Conservation (phyloP, 306 rosid genomes). For the Vigna angularis region DNA sequence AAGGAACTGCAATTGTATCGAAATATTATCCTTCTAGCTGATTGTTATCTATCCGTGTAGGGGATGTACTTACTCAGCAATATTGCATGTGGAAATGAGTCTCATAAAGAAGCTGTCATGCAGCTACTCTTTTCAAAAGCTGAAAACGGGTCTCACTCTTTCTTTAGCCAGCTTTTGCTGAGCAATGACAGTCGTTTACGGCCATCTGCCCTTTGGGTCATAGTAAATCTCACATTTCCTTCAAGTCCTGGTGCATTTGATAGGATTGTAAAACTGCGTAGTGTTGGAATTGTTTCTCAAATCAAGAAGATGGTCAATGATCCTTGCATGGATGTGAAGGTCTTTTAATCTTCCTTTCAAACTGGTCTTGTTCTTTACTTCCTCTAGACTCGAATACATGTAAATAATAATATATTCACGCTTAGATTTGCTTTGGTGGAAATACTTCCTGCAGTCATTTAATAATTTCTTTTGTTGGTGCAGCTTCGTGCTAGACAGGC, state of each 20-base stretch:
- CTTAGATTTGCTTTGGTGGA: too few relatives aligned
- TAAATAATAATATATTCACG: not conserved
- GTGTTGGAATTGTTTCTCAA: slow-evolving; percentile 76
- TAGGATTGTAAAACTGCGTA: slow-evolving; percentile 59
- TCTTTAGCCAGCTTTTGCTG: slow-evolving; percentile 66
- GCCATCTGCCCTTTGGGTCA: slow-evolving; percentile 68
- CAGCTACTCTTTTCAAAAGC: slow-evolving; percentile 60
- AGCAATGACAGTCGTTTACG: slow-evolving; percentile 68
- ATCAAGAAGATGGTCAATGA: slow-evolving; percentile 75
- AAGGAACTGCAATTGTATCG: slow-evolving; percentile 2
- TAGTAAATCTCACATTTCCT: slow-evolving; percentile 74
- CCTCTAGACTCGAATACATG: not conserved
- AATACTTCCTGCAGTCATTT: not conserved
- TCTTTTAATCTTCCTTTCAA: slow-evolving; percentile 42
- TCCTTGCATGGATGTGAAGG: slow-evolving; percentile 83
- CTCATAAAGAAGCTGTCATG: slow-evolving; percentile 80
- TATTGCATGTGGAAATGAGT: slow-evolving; percentile 80
- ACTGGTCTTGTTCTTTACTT: not conserved
- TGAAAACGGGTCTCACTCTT: slow-evolving; percentile 56
- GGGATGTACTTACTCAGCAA: slow-evolving; percentile 79
- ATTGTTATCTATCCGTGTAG: slow-evolving; percentile 50
- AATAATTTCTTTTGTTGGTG: slow-evolving; percentile 41
- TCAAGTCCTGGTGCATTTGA: slow-evolving; percentile 58
- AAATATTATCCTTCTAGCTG: slow-evolving; percentile 5
- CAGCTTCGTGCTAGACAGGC: slow-evolving; percentile 82